These are phyloP conservation scores for Nicotiana knightiana DNA, from an alignment of 257 asterid genomes.

Conservation along the genomic window DNA sequence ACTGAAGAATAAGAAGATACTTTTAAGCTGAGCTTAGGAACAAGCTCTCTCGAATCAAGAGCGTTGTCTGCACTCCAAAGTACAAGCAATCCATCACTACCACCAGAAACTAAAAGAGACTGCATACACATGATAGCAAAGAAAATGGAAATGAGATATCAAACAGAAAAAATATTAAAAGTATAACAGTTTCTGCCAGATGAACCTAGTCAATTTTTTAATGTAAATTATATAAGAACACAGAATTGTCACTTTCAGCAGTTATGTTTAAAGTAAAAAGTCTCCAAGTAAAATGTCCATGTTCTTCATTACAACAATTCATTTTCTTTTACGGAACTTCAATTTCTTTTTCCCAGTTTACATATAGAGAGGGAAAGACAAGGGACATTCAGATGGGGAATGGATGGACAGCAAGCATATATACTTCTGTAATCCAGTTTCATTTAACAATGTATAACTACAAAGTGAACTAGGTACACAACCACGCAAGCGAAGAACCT, in stretches of 20 bases:
- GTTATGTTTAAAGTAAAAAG: not conserved
- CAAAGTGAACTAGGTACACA: not conserved
- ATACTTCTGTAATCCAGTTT: not conserved
- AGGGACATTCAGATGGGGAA: too few species aligned
- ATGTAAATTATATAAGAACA: not conserved
- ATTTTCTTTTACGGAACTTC: not conserved
- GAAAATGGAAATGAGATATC: conserved; percentile 11
- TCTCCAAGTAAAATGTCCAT: not conserved
- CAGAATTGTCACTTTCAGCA: not conserved
- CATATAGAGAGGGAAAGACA: too few species aligned
- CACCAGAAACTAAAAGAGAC: conserved; percentile 98
- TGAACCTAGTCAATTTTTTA: not conserved
- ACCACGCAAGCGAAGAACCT: not conserved
- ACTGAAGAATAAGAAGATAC: conserved; percentile 28
- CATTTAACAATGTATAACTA: not conserved
- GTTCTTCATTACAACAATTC: not conserved
- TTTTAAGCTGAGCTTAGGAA: conserved; percentile 89
- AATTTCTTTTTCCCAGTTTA: not conserved
- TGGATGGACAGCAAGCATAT: too few species aligned
- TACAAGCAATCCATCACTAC: conserved; percentile 91
- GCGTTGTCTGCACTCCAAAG: conserved; percentile 98
- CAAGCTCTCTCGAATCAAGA: conserved; percentile 95
- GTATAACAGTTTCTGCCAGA: not conserved
- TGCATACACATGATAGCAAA: conserved; percentile 30
- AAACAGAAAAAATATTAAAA: not conserved